Conservation (phyloP, 2,329 filamentous ascomycete genomes). For the Didymosphaeria variabile region DNA sequence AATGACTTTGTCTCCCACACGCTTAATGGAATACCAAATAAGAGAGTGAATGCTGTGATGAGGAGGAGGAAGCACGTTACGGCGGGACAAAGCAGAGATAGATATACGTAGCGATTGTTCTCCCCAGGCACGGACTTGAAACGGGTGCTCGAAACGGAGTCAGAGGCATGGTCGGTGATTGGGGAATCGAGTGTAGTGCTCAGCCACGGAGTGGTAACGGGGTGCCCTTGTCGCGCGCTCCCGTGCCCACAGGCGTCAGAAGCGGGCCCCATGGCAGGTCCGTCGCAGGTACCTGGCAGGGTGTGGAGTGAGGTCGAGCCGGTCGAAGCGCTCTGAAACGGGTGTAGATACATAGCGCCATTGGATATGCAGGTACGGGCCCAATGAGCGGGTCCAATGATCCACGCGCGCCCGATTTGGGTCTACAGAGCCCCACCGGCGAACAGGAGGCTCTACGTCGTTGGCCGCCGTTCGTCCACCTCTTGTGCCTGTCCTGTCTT, state of each 20-base stretch:
- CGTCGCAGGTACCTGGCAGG: conserved; percentile 24
- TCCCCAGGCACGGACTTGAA: conserved; percentile 32
- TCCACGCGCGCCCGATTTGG: background rate
- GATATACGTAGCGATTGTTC: conserved; percentile 31
- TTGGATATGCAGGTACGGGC: conserved; percentile 37
- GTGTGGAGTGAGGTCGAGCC: conserved; percentile 29
- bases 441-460: background rate
- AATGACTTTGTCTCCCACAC: conserved; percentile 46
- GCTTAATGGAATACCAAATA: conserved; percentile 24
- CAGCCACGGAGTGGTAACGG: conserved; percentile 37
- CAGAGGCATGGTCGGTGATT: conserved; percentile 27
- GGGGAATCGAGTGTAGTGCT: conserved; percentile 27
- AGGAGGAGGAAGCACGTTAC: conserved; percentile 23
- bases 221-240: conserved; percentile 44
- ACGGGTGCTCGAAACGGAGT: conserved; percentile 35
- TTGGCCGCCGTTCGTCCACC: background rate
- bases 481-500: background rate
- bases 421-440: background rate
- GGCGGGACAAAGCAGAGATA: conserved; percentile 31
- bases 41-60: conserved; percentile 28
- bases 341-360: conserved; percentile 27
- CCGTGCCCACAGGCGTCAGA: conserved; percentile 28
- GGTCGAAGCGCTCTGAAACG: conserved; percentile 42
- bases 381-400: conserved; percentile 17
- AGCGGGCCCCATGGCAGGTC: conserved; percentile 24